phyloP scores from a whole-genome alignment of 2,329 filamentous ascomycete genomes.

The Simplicillium sp. region DNA sequence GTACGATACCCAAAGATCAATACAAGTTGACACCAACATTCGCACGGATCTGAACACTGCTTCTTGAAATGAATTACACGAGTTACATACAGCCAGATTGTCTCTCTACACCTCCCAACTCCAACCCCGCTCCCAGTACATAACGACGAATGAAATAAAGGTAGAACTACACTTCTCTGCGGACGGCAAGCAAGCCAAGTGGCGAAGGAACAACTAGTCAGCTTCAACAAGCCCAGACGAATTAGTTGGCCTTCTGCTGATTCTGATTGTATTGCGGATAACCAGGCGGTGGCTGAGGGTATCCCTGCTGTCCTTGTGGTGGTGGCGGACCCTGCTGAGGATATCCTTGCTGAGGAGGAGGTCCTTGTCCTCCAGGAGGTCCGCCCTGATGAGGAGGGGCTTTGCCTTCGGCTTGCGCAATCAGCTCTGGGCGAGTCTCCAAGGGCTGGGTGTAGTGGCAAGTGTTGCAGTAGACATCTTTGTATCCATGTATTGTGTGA shows the following conservation, averaged over 20 bases:
- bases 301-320: constrained; percentile 11
- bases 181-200: no score
- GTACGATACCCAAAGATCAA: no score
- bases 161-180: no score
- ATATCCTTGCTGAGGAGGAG: constrained; percentile 22
- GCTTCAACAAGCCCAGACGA: background rate
- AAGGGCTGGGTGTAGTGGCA: constrained; percentile 68
- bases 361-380: constrained; percentile 16
- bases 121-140: no score
- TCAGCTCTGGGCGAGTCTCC: constrained; percentile 45
- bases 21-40: no score
- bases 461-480: constrained; percentile 64
- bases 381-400: constrained; percentile 15
- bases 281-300: constrained; percentile 9
- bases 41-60: no score
- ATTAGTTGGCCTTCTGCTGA: background rate
- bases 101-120: no score
- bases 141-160: no score
- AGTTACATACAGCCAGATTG: no score
- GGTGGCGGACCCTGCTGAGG: constrained; percentile 7
- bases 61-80: no score
- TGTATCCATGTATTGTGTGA: constrained; percentile 56
- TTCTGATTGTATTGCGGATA: no score
- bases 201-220: no score
- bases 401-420: constrained; percentile 38